These are phyloP conservation scores for Tinospora cordifolia DNA, from an alignment of 164 flowering plant genomes.

Conservation along the genomic window DNA sequence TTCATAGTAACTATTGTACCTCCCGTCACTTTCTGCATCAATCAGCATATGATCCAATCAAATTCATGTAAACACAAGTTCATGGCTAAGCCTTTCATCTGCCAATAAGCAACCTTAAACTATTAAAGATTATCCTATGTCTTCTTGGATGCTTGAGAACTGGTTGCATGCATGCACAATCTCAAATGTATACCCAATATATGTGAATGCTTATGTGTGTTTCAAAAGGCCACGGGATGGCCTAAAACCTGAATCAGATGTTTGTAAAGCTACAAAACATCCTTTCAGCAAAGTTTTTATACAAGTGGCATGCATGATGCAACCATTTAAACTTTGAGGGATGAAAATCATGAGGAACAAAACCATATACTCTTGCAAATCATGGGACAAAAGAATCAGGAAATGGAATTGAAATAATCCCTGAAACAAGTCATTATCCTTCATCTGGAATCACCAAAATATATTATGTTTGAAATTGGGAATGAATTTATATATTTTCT, in stretches of 20 bases:
- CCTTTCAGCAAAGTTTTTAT: not conserved
- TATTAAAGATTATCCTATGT: too few relatives aligned
- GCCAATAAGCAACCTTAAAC: not conserved
- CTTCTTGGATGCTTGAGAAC: too few relatives aligned
- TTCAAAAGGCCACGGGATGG: too few relatives aligned
- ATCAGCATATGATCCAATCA: constrained; percentile 7
- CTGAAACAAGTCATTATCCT: not conserved
- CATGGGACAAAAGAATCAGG: not conserved
- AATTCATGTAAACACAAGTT: not conserved
- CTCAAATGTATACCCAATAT: not conserved
- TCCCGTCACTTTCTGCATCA: constrained; percentile 80
- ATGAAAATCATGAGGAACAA: not conserved
- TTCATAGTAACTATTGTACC: constrained; percentile 76
- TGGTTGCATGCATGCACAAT: too few relatives aligned
- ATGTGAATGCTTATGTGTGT: not conserved
- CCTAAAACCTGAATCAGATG: too few relatives aligned
- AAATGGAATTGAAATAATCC: not conserved
- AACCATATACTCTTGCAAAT: not conserved
- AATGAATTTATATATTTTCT: too few relatives aligned
- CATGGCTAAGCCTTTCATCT: not conserved
- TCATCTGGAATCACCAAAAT: too few relatives aligned
- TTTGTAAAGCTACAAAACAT: not conserved
- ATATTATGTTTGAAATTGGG: too few relatives aligned
- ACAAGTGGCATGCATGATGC: not conserved
- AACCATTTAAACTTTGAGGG: not conserved